Base-by-base conservation (phyloP, 371 early-diverging fungal genomes). In the Zychaea mexicana region DNA sequence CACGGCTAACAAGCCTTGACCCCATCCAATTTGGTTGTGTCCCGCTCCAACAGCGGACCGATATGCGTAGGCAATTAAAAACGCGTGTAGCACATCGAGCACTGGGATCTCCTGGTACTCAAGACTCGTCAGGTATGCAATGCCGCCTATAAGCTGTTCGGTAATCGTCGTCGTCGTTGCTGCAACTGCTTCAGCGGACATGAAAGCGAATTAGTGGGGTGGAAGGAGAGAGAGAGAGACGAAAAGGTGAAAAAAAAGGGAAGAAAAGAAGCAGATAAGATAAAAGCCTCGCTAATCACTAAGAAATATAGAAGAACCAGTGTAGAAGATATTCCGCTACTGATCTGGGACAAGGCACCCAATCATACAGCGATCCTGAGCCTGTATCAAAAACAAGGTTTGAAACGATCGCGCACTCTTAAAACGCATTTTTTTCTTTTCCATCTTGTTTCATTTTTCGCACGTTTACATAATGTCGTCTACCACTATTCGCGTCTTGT, bases 1-100 rank as follows among this genome's bases (percentile, higher is more conserved):
- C 15, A 78, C 76, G 12, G 86, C 84, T 17, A 86, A 32, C 8
- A 83, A 62, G 17, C 82, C 84, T 55, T 86, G 86, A 22, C 76
- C 75, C 81, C 81, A 81, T 8, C 78, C 81, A 58, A 81, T 67
- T 47, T 72, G 74, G 10, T 46, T 59, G 61, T 78, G 74, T 10
- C 68, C 73, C 2, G 73, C 78, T 15, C 81, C 81, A 13, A 86
- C 62, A 2, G 79, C 79, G 28, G 76, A 72, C 10, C 86, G 81
- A 62, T 86, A 86, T 15, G 74, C 76, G 64, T 83, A 82, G 5
- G 80, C 67, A 59, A 86, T 75, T 52, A 81, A 71, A 49, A 86
- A 72, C 13, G 84, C 86, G 65, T 83, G 82, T 28, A 86, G 42
- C 3, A 79, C 76, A n/a, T 79, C 76, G 57, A 85, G 71, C 46